Evolutionary conservation across 2,329 filamentous ascomycete genomes (phyloP), one percentile per base, ranked within the genome.

Genomic region (Ambrosiella cleistominuta): DNA sequence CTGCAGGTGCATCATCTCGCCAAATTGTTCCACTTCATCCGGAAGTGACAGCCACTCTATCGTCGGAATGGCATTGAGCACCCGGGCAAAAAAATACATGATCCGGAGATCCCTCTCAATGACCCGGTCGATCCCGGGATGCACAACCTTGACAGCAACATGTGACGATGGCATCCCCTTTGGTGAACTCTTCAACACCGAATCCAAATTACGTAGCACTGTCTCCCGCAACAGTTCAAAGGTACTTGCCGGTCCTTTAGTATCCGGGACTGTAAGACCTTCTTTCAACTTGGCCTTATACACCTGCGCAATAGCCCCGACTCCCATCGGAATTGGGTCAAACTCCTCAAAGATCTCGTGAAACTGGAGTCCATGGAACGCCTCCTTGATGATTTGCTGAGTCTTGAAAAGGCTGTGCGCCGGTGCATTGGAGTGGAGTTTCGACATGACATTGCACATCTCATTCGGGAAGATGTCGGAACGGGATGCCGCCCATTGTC

Each of bases 1-100:
- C 68, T 98, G 93, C n/a, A 97, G 74, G 65, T 85, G 85, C 93
- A 98, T 98, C 93, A 98, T 98, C 67, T 94, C 86, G 27, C 90
- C 91, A 66, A 98, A 98, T 66, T 97, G 89, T 12, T 77, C 72
- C 2, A 97, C 93, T 68, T 98, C 93, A 64, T 96, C 91, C 0
- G 93, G 93, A 7, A 98, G 80, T 0, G 91, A 96, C 5, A 98
- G 76, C 93, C 93, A 98, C 70, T 97, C 88, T 66, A 98, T 93
- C 0, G 90, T 95, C 0, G 93, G 93, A 38, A 98, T 85, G 1
- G 79, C 72, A 69, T 97, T 95, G 64, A 98, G 82, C 5, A 86
- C 66, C 0, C 80, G 77, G 13, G 93, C 93, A 66, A 98, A 96
- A 71, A 95, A 88, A 7, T 74, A 77, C 93, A 98, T 98, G 65